phyloP scores from a whole-genome alignment of 352 stramenopile genomes.

The Phytophthora foliorum region DNA sequence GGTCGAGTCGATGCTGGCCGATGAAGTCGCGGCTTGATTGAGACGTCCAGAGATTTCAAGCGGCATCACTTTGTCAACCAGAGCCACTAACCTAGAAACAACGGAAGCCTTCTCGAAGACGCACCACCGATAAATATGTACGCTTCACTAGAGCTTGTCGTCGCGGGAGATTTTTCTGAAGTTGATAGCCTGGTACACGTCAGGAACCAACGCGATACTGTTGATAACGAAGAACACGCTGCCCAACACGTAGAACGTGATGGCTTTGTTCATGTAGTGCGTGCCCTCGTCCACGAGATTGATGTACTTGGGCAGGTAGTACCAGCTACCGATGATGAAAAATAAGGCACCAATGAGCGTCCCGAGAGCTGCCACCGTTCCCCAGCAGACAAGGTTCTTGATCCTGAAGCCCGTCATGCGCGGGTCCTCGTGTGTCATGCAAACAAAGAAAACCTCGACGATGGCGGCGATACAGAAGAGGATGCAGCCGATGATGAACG shows the following conservation, averaged over 20 bases:
- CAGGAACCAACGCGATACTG: slow-evolving; percentile 63
- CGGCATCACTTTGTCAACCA: too few species aligned
- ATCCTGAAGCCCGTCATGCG: slow-evolving; percentile 55
- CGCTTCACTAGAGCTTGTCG: background rate
- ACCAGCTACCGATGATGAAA: slow-evolving; percentile 86
- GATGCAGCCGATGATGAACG: slow-evolving; percentile 78
- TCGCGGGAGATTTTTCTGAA: background rate
- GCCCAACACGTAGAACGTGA: slow-evolving; percentile 78
- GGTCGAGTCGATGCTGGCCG: too few species aligned
- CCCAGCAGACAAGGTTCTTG: slow-evolving; percentile 68
- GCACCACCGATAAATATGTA: background rate
- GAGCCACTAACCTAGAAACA: too few species aligned
- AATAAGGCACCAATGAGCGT: slow-evolving; percentile 73
- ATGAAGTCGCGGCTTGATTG: too few species aligned
- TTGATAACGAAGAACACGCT: slow-evolving; percentile 87
- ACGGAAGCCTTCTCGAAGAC: too few species aligned
- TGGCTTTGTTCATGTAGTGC: slow-evolving; percentile 80
- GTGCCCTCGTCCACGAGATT: slow-evolving; percentile 61
- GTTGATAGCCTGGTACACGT: slow-evolving; percentile 24
- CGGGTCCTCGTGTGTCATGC: slow-evolving; percentile 65
- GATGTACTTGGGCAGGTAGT: slow-evolving; percentile 85
- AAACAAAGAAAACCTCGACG: slow-evolving; percentile 72
- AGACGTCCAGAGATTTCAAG: too few species aligned
- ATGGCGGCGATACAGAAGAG: slow-evolving; percentile 69
- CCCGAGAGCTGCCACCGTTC: slow-evolving; percentile 50